Evolutionary conservation across 441 rosid species (phyloP), one percentile per base, ranked within the genome.

Genomic region (Geranium incanum): DNA sequence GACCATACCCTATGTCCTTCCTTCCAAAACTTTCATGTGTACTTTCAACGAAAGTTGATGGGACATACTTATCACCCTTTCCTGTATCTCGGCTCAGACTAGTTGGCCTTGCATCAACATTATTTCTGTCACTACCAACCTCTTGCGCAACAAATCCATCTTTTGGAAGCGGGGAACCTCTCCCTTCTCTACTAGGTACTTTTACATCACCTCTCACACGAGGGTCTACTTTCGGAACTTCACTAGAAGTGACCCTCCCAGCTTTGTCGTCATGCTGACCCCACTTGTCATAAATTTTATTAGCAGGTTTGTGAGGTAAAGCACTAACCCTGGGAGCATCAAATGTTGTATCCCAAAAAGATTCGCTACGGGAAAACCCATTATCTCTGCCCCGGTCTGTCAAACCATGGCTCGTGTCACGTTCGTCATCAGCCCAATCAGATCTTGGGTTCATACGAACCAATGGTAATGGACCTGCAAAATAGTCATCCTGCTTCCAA

Each of bases 351-450:
- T 94, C 95, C 95, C 93, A 86, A 69, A 71, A 88, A 68, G 85
- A 83, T 68, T 89, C 97, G 70, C 66, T 80, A 73, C 82, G 92
- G 2, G 86, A 74, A 79, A 82, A 86, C 9, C 88, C 89, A 75
- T 79, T 75, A 73, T 87, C 96, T 68, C 87, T 94, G 72, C 85
- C 87, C 36, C 85, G 71, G 50, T 87, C 89, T 45, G 77, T 71
- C 77, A 90, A 83, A 68, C 87, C 86, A 75, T 78, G 89, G 76
- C 97, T 83, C 37, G 95, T 92, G 74, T 95, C 99, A 76, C 97
- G 97, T 80, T 95, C 99, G 82, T 95, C 99, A 84, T 95, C 99
- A 70, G 94, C 96, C 97, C 99, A 95, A 78, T 95, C 99, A 74
- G 96, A 95, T 70, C 99, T 86, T 36, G 96, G 97, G 41, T 85